Base-by-base conservation (phyloP, 495 filamentous ascomycete species). In the Lophium mytilinum region DNA sequence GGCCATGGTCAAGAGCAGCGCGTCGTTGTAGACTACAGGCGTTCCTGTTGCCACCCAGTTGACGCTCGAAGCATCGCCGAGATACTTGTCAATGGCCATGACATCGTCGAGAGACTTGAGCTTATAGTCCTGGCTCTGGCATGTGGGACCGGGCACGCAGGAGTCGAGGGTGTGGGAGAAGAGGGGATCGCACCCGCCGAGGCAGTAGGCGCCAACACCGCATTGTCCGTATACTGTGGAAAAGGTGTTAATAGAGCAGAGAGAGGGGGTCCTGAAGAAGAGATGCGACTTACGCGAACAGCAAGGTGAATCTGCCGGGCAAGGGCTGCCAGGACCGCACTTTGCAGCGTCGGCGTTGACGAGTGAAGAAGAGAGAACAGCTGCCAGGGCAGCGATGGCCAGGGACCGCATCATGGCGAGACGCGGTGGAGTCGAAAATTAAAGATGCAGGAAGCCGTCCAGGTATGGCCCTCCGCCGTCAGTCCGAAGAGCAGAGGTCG, bases 111-210 rank as follows among this genome's bases (percentile, higher is more conserved):
- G 78, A 65, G 78, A 83, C 49, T 80, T 78, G 71, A 89, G 82
- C 49, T 77, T 82, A 77, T 88, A 89, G 49, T 81, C 80, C 68
- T 80, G 78, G 73, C 74, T 80, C 74, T 88, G 62, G 76, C 93
- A 98, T 39, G 88, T 74, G 9, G 93, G 94, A 59, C 75, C 84
- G 9, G 92, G 87, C n/a, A 86, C 83, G 70, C 93, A 98, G 2
- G 93, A 85, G 55, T 91, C 83, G 63, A 96, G 76, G 4, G 80
- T 78, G 73, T 81, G 84, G 35, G 92, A 96, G 71, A 80, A 83
- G 56, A 81, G 81, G 39, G 88, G 86, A 69, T 98, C 92, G 75
- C 93, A 98, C 57, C 93, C 93, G 53, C 94, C 94, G 19, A 98
- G 83, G 64, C 93, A 98, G 79, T 87, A 97, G 49, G 90, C 93